Conservation (phyloP, 2,329 filamentous ascomycete species). For the Thielaviopsis ethacetica region DNA sequence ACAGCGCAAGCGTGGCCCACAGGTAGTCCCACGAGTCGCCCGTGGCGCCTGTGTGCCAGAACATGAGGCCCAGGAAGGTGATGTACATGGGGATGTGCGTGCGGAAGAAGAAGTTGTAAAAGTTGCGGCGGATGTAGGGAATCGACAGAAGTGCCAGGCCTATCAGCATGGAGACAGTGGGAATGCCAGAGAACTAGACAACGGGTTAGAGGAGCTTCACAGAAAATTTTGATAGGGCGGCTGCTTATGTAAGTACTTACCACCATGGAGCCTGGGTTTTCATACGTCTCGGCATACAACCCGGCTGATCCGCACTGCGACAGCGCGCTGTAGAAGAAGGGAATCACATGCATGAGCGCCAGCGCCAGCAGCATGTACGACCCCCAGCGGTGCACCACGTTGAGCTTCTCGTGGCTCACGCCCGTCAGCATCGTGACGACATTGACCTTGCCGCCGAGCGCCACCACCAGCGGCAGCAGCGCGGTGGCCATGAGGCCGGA, state of each 20-base stretch:
- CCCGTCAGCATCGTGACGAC: constrained; percentile 47
- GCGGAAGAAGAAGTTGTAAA: constrained; percentile 1
- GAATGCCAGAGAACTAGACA: neutral
- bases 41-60: neutral
- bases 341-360: constrained; percentile 43
- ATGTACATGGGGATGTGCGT: neutral
- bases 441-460: constrained; percentile 30
- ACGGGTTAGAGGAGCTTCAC: too few species aligned
- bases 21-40: too few species aligned
- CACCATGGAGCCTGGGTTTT: neutral
- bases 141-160: neutral
- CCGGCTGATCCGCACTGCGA: neutral
- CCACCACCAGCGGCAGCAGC: neutral
- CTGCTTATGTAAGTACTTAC: too few species aligned
- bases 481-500: neutral
- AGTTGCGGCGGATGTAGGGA: neutral
- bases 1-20: too few species aligned
- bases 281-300: neutral
- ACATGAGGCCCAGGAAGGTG: neutral
- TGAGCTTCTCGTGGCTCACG: constrained; percentile 49
- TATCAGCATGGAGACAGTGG: neutral
- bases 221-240: too few species aligned
- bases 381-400: constrained; percentile 50
- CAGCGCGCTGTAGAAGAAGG: constrained; percentile 42
- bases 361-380: constrained; percentile 45